Evolutionary conservation across 2,329 filamentous ascomycete genomes (phyloP).

Genomic region (Penicillium sp.): DNA sequence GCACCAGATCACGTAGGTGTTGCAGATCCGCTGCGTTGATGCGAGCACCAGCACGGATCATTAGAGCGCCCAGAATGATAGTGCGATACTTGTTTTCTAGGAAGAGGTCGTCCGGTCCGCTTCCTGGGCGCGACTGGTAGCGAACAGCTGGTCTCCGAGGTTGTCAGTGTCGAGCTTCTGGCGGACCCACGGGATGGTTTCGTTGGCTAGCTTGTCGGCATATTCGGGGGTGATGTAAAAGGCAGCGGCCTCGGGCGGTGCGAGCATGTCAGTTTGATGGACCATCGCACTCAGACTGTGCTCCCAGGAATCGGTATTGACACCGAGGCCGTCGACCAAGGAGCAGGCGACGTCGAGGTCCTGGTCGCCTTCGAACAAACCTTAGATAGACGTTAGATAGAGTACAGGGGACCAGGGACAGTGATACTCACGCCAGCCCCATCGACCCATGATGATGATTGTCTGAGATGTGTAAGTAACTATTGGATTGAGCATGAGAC

Average conservation of each 20-base stretch:
- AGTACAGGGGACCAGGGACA: background rate
- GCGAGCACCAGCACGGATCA: background rate
- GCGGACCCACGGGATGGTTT: background rate
- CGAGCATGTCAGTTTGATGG: background rate
- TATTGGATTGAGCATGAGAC: background rate
- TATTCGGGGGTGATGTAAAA: background rate
- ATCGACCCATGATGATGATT: background rate
- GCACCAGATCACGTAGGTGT: background rate
- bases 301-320: background rate
- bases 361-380: background rate
- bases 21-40: background rate
- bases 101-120: background rate
- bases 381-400: background rate
- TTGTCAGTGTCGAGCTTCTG: background rate
- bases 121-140: background rate
- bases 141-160: background rate
- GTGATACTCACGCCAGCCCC: constrained; percentile 1
- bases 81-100: background rate
- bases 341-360: background rate
- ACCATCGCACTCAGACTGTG: background rate
- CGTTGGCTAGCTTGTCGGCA: background rate
- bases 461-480: background rate
- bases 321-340: background rate
- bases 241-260: background rate
- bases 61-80: constrained; percentile 6